Conservation (phyloP, 2,329 filamentous ascomycete species). For the Claviceps cyperi region DNA sequence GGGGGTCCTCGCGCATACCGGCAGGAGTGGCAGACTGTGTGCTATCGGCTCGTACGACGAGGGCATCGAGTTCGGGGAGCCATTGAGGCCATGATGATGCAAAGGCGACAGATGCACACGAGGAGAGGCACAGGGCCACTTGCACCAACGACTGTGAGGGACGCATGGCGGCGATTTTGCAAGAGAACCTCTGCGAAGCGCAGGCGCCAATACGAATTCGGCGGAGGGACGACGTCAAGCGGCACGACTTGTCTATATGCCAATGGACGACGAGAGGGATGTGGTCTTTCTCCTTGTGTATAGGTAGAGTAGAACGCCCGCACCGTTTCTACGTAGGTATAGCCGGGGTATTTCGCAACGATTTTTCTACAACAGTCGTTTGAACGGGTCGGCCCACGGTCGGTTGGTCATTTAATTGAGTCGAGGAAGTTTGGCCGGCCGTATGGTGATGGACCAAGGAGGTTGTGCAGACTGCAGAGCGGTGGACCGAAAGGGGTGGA, state of each 20-base stretch:
- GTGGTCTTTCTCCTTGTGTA: background rate
- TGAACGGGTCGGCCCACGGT: conserved; percentile 1
- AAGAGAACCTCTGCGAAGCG: background rate
- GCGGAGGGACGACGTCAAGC: background rate
- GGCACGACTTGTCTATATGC: background rate
- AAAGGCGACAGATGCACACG: conserved; percentile 34
- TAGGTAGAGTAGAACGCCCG: background rate
- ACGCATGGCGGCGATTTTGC: conserved; percentile 25
- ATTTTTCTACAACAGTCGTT: background rate
- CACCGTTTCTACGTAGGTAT: background rate
- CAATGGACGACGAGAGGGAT: background rate
- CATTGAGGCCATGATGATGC: conserved; percentile 43
- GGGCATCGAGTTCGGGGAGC: conserved; percentile 36
- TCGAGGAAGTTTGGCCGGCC: conserved; percentile 1
- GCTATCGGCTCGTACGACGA: conserved; percentile 36
- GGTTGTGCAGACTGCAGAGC: background rate
- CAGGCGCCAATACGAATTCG: background rate
- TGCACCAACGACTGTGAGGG: conserved; percentile 30
- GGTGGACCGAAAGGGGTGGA: conserved; percentile 1
- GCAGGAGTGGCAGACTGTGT: conserved; percentile 5
- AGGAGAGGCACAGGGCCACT: conserved; percentile 34
- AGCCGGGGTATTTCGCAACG: background rate
- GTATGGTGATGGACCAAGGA: background rate
- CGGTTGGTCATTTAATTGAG: background rate
- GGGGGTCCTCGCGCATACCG: conserved; percentile 4